Base-by-base conservation (phyloP, 225 moss, liverwort and hornwort genomes). In the Pleurozium schreberi region DNA sequence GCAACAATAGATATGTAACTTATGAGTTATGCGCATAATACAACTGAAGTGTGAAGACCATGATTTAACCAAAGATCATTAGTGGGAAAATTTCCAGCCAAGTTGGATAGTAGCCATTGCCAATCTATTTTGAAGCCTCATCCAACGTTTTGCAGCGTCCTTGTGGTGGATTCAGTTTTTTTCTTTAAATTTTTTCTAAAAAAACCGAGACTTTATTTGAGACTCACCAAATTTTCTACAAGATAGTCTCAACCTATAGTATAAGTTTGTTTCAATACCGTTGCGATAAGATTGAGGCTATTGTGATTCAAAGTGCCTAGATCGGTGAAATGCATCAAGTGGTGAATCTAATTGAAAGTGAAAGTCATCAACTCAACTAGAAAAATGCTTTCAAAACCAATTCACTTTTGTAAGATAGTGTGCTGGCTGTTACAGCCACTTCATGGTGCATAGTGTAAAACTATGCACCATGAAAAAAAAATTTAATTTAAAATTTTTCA, bases 181-280 rank as follows among this genome's bases (percentile, higher is more conserved):
- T 4, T 14, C 3, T 14, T 69, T 69, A 12, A 0, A 25, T 7
- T n/a, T n/a, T 67, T 67, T n/a, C 2, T 0, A 0, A 14, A 42
- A 8, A 40, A 18, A n/a, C 14, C 8, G 0, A 40, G 5, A 42
- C 3, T 0, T n/a, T n/a, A n/a, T n/a, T n/a, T n/a, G n/a, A n/a
- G n/a, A n/a, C n/a, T n/a, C n/a, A n/a, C n/a, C n/a, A n/a, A n/a
- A n/a, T n/a, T n/a, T n/a, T n/a, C n/a, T n/a, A n/a, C n/a, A n/a
- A n/a, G 4, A 23, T 0, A 40, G 2, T 68, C 3, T 42, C 14
- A 70, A 70, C 9, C 26, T 26, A 5, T 23, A 69, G 2, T n/a
- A n/a, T 8, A 23, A 40, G 26, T 42, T 1, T 70, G 3, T 70
- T 14, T 42, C 26, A 26, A 42, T 26, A 14, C 1, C 1, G 3